Evolutionary conservation across 768 basidiomycete species (phyloP).

Genomic region (Mycena galericulata): DNA sequence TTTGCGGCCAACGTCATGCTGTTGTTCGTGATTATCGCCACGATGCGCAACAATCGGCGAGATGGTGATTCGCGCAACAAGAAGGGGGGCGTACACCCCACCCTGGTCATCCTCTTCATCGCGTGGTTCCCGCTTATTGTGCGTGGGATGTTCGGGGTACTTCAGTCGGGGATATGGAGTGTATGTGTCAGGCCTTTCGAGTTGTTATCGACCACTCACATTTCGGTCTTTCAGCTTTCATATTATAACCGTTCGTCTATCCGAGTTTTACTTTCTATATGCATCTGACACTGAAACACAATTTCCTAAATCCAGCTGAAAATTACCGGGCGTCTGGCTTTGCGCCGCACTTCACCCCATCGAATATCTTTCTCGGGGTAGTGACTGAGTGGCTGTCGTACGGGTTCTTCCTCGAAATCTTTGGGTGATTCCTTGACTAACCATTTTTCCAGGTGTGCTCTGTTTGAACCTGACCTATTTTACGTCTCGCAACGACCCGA

Average conservation of each 20-base stretch:
- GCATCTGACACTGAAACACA: not conserved
- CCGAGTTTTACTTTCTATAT: not conserved
- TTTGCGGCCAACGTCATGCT: slow-evolving; percentile 43
- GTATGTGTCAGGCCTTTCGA: not conserved
- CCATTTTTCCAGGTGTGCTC: not conserved
- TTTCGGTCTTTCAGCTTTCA: slow-evolving; percentile 10
- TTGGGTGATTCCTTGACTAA: not conserved
- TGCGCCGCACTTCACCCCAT: slow-evolving; percentile 20
- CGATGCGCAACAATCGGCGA: slow-evolving; percentile 40
- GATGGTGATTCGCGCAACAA: slow-evolving; percentile 24
- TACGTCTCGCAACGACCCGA: slow-evolving; percentile 12
- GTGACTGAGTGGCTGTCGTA: slow-evolving; percentile 22
- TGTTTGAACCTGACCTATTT: slow-evolving; percentile 9
- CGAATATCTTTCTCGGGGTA: slow-evolving; percentile 23
- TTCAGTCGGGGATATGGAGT: slow-evolving; percentile 13
- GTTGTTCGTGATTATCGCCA: slow-evolving; percentile 40
- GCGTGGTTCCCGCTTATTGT: slow-evolving; percentile 31
- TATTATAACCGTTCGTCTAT: slow-evolving; percentile 29
- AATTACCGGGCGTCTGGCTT: slow-evolving; percentile 24
- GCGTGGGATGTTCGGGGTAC: slow-evolving; percentile 21
- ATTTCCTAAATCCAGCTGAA: not conserved
- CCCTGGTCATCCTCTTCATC: slow-evolving; percentile 21
- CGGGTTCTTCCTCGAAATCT: not conserved
- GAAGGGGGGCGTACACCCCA: slow-evolving; percentile 17
- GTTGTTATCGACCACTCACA: not conserved